Conservation (phyloP, 2,329 filamentous ascomycete genomes). For the Tympanopsis confertula region DNA sequence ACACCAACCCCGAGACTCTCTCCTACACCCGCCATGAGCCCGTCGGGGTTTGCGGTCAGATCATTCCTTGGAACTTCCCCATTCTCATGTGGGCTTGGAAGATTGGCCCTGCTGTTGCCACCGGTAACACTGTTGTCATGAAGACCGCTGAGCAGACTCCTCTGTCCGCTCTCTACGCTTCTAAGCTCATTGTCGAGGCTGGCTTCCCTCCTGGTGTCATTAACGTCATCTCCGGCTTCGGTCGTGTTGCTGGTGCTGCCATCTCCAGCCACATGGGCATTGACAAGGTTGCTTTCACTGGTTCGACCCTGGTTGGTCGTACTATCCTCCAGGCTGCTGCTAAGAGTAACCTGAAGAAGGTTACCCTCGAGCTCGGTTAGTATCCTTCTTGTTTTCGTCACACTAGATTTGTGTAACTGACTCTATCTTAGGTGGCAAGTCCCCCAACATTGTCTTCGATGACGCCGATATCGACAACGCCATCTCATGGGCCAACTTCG, state of each 20-base stretch:
- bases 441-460: slow-evolving; percentile 67
- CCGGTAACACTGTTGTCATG: slow-evolving; percentile 61
- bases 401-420: slow-evolving; percentile 10
- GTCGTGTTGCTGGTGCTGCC: slow-evolving; percentile 67
- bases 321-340: slow-evolving; percentile 73
- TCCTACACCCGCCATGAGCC: slow-evolving; percentile 76
- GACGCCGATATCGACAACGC: slow-evolving; percentile 69
- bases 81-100: slow-evolving; percentile 77
- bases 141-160: slow-evolving; percentile 72
- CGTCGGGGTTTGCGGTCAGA: slow-evolving; percentile 71
- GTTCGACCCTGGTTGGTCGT: slow-evolving; percentile 63
- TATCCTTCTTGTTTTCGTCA: no score
- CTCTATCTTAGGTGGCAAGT: slow-evolving; percentile 51
- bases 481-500: slow-evolving; percentile 67
- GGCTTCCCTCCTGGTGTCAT: slow-evolving; percentile 70
- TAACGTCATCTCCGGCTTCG: slow-evolving; percentile 69
- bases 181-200: slow-evolving; percentile 58
- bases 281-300: slow-evolving; percentile 76
- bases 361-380: slow-evolving; percentile 62
- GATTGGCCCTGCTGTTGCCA: slow-evolving; percentile 62
- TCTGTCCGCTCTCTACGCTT: slow-evolving; percentile 55
- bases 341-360: slow-evolving; percentile 69
- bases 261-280: slow-evolving; percentile 67
- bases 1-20: slow-evolving; percentile 67
- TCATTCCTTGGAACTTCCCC: slow-evolving; percentile 84